Percentiles rank a stretch among this genome's conserved stretches.
Conservation (phyloP, 805 yeast species). For the Lipomyces yamadae region DNA sequence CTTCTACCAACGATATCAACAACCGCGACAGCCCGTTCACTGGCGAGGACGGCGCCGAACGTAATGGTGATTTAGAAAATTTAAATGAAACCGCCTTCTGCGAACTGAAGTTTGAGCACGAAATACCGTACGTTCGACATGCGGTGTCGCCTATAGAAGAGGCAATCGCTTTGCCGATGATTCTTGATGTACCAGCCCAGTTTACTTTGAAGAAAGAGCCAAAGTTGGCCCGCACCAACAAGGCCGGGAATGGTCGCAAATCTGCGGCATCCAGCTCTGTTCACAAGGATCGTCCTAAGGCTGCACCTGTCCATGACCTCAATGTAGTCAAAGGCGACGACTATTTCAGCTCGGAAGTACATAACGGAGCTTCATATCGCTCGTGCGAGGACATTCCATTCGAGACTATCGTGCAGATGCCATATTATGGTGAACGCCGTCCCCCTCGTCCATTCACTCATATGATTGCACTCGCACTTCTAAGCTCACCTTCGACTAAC, state of each 20-base stretch:
- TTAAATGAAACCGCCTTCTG: no score
- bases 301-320: neutral
- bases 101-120: neutral
- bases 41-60: neutral
- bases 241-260: neutral
- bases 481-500: slow-evolving; percentile 6
- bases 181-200: neutral
- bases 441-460: slow-evolving; percentile 22
- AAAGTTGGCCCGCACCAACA: neutral
- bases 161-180: neutral
- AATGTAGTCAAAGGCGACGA: neutral
- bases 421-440: slow-evolving; percentile 14
- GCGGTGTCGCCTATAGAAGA: neutral
- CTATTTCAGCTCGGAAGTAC: slow-evolving; percentile 4
- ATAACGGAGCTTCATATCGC: slow-evolving; percentile 25
- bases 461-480: slow-evolving; percentile 21
- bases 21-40: neutral
- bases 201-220: neutral
- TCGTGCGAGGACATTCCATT: slow-evolving; percentile 23
- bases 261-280: neutral
- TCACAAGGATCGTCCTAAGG: neutral
- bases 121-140: neutral
- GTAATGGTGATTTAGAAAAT: neutral
- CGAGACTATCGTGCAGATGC: slow-evolving; percentile 6
- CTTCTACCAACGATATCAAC: neutral